Percentiles rank a stretch among this genome's conserved stretches.
phyloP scores from a whole-genome alignment of 768 basidiomycete genomes.

The Pulveroboletus sp. region DNA sequence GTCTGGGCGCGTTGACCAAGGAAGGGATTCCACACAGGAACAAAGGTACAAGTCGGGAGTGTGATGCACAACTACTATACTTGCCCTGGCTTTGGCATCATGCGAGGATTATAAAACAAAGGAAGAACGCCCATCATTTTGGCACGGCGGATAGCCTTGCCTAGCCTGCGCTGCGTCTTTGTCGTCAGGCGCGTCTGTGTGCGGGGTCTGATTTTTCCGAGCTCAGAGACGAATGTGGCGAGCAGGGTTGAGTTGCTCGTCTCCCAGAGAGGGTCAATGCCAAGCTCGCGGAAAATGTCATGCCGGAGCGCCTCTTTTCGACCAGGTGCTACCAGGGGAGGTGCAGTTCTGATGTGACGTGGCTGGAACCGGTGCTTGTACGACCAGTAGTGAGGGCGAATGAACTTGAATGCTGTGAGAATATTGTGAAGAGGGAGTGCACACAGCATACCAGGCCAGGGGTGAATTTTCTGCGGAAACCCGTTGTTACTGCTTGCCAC shows the following conservation, averaged over 20 bases:
- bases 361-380: conserved; percentile 34
- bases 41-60: background rate
- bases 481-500: conserved; percentile 18
- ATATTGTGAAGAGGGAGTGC: background rate
- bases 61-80: background rate
- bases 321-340: conserved; percentile 51
- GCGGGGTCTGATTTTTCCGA: conserved; percentile 78
- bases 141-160: conserved; percentile 82
- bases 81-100: conserved; percentile 21
- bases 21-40: no score
- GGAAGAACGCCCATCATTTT: conserved; percentile 90
- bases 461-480: conserved; percentile 26
- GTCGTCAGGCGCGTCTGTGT: conserved; percentile 67
- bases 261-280: conserved; percentile 70
- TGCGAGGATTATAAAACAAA: conserved; percentile 30
- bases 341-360: conserved; percentile 19
- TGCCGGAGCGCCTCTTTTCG: conserved; percentile 46
- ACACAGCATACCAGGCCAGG: conserved; percentile 17
- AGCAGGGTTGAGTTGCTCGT: conserved; percentile 58
- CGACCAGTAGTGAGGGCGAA: conserved; percentile 43
- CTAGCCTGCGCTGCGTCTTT: conserved; percentile 71
- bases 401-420: conserved; percentile 33
- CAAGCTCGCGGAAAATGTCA: conserved; percentile 70
- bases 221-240: conserved; percentile 55
- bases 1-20: no score